Base-by-base conservation (phyloP, 1,284 basidiomycete species). In the Thecaphora thlaspeos region DNA sequence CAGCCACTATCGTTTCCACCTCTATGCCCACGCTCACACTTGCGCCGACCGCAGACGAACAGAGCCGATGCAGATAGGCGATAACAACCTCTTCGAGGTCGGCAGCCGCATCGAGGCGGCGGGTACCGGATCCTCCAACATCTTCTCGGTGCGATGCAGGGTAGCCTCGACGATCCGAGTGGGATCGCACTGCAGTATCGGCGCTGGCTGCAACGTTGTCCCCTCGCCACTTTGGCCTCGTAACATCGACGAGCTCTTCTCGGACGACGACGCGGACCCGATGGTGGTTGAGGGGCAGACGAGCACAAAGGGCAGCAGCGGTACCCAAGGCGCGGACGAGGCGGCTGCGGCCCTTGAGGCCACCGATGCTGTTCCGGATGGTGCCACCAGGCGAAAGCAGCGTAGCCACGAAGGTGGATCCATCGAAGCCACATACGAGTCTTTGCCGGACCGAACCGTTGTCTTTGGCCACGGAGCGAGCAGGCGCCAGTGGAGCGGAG, bases 51-150 rank as follows among this genome's bases (percentile, higher is more conserved):
- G 19, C 51, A 45, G 40, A 43, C 43, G 42, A 39, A 36, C 36
- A 1, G 39, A 38, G 12, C 39, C 87, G n/a, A 90, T 96, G 87
- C 82, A 84, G 18, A 91, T 98, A 46, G 94, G 94, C 12, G 87
- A 93, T 73, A 84, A 88, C 53, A 97, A 96, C 77, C 81, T 91
- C 46, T 94, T 98, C 74, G 90, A 95, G 80, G 91, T 94, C 44
- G 89, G 88, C 11, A 90, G 87, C 78, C 86, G 90, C 21, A 84
- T 95, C 43, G 92, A 95, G 80, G 88, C 85, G 12, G 87, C 88
- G 1, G 82, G 84, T 4, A 83, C 96, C 42, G 93, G 93, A 11
- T 83, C 87, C 70, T 84, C 83, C 78, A 96, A 96, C 80, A 89
- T 87, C 1, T 83, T 97, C 51, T 88, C 88, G 40, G 87, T 89